These are phyloP conservation scores for Bocquillonia castaneifolia DNA, from an alignment of 441 rosid genomes.

Conservation along the genomic window DNA sequence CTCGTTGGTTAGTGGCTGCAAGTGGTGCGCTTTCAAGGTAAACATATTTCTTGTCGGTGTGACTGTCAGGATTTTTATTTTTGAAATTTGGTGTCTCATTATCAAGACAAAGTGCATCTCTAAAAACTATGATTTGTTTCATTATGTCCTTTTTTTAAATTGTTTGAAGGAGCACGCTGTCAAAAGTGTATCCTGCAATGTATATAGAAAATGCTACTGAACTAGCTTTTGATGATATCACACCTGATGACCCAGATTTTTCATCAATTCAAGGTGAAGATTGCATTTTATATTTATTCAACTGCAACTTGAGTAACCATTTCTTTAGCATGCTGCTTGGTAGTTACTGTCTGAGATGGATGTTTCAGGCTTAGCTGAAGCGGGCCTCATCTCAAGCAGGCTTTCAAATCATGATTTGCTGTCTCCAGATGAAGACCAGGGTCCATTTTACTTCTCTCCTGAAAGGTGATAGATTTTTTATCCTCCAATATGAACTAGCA, in stretches of 20 bases:
- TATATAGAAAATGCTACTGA: slow-evolving; percentile 84
- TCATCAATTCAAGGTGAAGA: slow-evolving; percentile 80
- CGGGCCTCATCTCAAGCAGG: slow-evolving; percentile 91
- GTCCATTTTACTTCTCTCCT: slow-evolving; percentile 54
- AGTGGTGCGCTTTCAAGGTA: slow-evolving; percentile 84
- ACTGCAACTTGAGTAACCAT: background rate
- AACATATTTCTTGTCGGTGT: slow-evolving; percentile 17
- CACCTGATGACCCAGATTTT: slow-evolving; percentile 84
- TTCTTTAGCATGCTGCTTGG: slow-evolving; percentile 8
- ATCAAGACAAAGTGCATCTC: slow-evolving; percentile 4
- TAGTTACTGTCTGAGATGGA: slow-evolving; percentile 24
- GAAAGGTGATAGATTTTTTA: slow-evolving; percentile 49
- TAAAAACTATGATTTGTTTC: slow-evolving; percentile 10
- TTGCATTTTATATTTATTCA: slow-evolving; percentile 6
- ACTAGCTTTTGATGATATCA: slow-evolving; percentile 86
- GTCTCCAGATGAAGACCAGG: slow-evolving; percentile 35
- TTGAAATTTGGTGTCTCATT: slow-evolving; percentile 10
- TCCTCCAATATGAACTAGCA: slow-evolving; percentile 12
- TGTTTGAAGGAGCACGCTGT: slow-evolving; percentile 55
- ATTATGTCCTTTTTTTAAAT: slow-evolving; percentile 21
- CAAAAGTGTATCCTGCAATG: slow-evolving; percentile 96
- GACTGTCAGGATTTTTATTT: slow-evolving; percentile 3
- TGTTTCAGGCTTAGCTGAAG: slow-evolving; percentile 89
- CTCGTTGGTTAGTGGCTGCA: slow-evolving; percentile 88
- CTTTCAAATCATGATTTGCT: slow-evolving; percentile 65